phyloP scores from a whole-genome alignment of 2,329 filamentous ascomycete species.

The Apiospora kogelbergensis region DNA sequence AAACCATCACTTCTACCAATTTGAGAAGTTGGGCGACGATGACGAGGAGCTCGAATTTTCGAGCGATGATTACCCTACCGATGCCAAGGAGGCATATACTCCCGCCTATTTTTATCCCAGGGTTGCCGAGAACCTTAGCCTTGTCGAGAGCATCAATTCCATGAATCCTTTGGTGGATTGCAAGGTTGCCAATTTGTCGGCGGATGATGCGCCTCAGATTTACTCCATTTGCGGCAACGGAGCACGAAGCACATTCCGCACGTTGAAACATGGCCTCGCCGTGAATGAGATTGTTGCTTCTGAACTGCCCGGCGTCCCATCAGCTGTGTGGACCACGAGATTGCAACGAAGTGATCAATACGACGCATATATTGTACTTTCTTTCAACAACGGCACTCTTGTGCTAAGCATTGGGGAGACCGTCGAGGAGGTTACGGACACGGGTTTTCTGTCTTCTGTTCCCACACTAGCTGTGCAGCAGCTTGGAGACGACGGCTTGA shows the following conservation, averaged over 20 bases:
- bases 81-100: constrained; percentile 69
- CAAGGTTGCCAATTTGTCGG: constrained; percentile 85
- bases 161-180: constrained; percentile 91
- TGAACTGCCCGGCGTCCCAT: constrained; percentile 83
- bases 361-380: constrained; percentile 94
- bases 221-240: constrained; percentile 90
- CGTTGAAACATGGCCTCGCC: constrained; percentile 87
- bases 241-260: constrained; percentile 86
- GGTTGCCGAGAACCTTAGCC: constrained; percentile 74
- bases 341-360: constrained; percentile 77
- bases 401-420: constrained; percentile 96
- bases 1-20: constrained; percentile 93
- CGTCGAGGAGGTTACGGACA: constrained; percentile 92
- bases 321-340: constrained; percentile 94
- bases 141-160: constrained; percentile 82
- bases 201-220: constrained; percentile 94
- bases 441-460: constrained; percentile 84
- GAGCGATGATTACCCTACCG: constrained; percentile 79
- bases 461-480: constrained; percentile 91
- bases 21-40: constrained; percentile 95
- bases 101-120: constrained; percentile 86
- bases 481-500: constrained; percentile 86
- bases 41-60: constrained; percentile 85
- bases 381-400: constrained; percentile 84
- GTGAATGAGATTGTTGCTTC: constrained; percentile 96